Conservation (phyloP, 306 rosid species). For the apple (Malus domestica) region ASM211411v1 NC_041797.1:5098501-5099000, state of each 20-base stretch:
- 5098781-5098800: neutral
- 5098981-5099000: no score
- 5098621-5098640: neutral
- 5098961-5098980: no score
- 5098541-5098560: slow-evolving; percentile 89
- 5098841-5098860: no score
- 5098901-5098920: no score
- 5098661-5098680: neutral
- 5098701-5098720: neutral
- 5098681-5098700: neutral
- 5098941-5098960: no score
- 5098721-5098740: neutral
- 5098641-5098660: neutral
- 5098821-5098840: no score
- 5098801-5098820: neutral
- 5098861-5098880: no score
- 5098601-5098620: slow-evolving; percentile 57
- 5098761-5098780: neutral
- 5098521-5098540: slow-evolving; percentile 94
- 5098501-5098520: slow-evolving; percentile 72
- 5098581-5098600: slow-evolving; percentile 90
- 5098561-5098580: slow-evolving; percentile 92
- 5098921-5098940: no score
- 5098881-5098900: no score
- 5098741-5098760: neutral